Conservation (phyloP, 352 stramenopile genomes). For the Phytophthora tentaculata region DNA sequence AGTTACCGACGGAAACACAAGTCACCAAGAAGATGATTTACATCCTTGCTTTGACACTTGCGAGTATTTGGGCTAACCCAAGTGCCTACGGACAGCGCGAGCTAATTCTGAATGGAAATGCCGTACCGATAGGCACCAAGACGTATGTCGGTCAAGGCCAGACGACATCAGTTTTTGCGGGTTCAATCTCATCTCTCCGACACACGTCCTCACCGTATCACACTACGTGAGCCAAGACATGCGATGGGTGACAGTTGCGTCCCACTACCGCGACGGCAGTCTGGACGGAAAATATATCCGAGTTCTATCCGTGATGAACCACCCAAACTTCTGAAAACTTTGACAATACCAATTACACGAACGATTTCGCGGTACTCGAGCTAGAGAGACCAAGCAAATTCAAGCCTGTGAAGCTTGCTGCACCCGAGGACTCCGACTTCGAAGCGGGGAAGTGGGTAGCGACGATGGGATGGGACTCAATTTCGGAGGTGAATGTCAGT, state of each 20-base stretch:
- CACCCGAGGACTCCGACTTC: slow-evolving; percentile 27
- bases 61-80: background rate
- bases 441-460: slow-evolving; percentile 30
- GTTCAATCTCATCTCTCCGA: background rate
- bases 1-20: background rate
- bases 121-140: background rate
- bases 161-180: background rate
- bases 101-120: background rate
- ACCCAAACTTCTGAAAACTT: background rate
- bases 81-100: background rate
- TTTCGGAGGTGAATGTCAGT: background rate
- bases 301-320: background rate
- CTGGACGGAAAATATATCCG: background rate
- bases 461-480: slow-evolving; percentile 32
- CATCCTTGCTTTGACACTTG: background rate
- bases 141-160: background rate
- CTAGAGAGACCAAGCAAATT: slow-evolving; percentile 38
- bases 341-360: slow-evolving; percentile 5
- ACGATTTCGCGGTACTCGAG: slow-evolving; percentile 55
- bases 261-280: background rate
- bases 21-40: background rate
- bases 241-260: background rate
- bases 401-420: slow-evolving; percentile 31
- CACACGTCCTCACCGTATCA: background rate
- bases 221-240: background rate